Evolutionary conservation across 495 filamentous ascomycete species (phyloP).

Genomic region (Thozetella sp.): DNA sequence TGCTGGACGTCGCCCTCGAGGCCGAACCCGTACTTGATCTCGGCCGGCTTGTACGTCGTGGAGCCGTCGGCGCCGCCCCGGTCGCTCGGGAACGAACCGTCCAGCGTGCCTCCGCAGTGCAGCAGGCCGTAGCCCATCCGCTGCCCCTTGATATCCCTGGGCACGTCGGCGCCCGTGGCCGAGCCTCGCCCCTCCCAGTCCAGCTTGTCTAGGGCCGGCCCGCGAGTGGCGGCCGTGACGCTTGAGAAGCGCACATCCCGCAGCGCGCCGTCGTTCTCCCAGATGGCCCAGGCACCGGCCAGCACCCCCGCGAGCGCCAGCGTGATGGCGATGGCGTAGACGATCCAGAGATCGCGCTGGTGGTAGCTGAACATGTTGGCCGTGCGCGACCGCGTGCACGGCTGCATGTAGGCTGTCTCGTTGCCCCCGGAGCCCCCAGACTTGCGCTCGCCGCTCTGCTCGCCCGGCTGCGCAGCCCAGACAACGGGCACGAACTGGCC

Average conservation of each 20-base stretch:
- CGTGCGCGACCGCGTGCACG: conserved; percentile 25
- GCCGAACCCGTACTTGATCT: conserved; percentile 30
- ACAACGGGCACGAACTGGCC: conserved; percentile 32
- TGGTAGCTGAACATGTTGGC: conserved; percentile 31
- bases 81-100: conserved; percentile 13
- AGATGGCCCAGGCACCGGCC: conserved; percentile 22
- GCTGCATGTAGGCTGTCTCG: conserved; percentile 18
- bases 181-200: conserved; percentile 17
- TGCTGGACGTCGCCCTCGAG: conserved; percentile 33
- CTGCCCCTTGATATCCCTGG: conserved; percentile 16
- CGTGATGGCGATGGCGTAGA: conserved; percentile 31
- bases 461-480: conserved; percentile 31
- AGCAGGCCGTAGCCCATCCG: conserved; percentile 29
- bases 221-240: conserved; percentile 37
- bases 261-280: conserved; percentile 29
- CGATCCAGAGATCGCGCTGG: conserved; percentile 35
- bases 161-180: conserved; percentile 8
- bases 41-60: conserved; percentile 14
- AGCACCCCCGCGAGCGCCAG: conserved; percentile 20
- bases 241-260: conserved; percentile 34
- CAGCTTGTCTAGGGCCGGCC: conserved; percentile 27
- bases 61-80: not conserved
- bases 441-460: conserved; percentile 17
- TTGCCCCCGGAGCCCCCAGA: conserved; percentile 3
- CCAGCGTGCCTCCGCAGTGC: not conserved